A percentile compares a stretch with the other conserved stretches of the same genome.
These are phyloP conservation scores for Ophiostoma triangulosporum DNA, from an alignment of 2,329 filamentous ascomycete genomes.

Conservation along the genomic window DNA sequence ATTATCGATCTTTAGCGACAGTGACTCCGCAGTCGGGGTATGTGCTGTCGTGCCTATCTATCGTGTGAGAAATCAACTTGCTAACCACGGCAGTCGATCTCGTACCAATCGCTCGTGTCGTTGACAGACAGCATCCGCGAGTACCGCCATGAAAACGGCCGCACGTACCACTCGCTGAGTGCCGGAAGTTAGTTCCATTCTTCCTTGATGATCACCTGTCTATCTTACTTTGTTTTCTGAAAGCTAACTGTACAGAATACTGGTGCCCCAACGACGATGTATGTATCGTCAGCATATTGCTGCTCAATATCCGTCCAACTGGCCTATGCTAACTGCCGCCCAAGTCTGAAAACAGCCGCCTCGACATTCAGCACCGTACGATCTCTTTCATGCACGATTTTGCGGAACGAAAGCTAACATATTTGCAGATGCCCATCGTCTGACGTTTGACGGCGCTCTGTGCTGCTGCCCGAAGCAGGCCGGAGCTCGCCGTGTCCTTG, in stretches of 20 bases:
- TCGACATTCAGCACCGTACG: conserved; percentile 11
- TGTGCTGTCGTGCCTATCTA: not conserved
- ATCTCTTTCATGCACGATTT: not conserved
- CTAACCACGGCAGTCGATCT: conserved; percentile 1
- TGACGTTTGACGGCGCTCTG: conserved; percentile 9
- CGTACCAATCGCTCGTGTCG: conserved; percentile 4
- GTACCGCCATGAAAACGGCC: conserved; percentile 11
- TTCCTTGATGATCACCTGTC: not conserved
- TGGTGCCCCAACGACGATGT: conserved; percentile 13
- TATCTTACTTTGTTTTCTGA: not conserved
- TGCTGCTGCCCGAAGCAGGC: conserved; percentile 13
- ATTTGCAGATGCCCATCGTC: conserved; percentile 7
- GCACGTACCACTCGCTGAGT: conserved; percentile 11
- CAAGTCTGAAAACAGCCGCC: conserved; percentile 10
- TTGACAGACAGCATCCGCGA: conserved; percentile 11
- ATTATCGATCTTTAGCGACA: conserved; percentile 1
- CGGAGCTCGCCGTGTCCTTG: conserved; percentile 13
- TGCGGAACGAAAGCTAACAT: not conserved
- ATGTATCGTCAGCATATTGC: not conserved
- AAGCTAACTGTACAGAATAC: conserved; percentile 5
- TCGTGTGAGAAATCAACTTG: not conserved
- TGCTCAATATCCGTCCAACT: not conserved
- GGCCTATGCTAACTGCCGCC: not conserved
- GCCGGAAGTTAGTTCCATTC: conserved; percentile 6
- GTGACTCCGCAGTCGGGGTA: conserved; percentile 8